Conservation (phyloP, 106 monocot species). For the Dendrobium officinale region DNA sequence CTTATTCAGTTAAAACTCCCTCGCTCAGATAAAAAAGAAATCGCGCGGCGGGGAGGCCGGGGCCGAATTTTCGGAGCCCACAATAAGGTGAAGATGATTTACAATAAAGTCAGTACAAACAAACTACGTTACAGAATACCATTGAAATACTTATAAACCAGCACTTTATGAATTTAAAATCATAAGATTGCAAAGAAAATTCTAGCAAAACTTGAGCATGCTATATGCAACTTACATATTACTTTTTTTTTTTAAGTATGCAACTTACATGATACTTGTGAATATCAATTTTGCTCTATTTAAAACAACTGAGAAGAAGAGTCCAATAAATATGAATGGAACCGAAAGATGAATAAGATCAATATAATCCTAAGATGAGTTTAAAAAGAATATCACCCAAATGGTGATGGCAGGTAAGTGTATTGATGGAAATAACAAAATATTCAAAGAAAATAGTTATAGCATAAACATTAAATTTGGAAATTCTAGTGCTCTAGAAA, state of each 20-base stretch:
- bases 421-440: neutral
- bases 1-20: too few species aligned
- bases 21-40: too few species aligned
- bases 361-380: neutral
- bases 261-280: neutral
- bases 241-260: too few species aligned
- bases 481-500: neutral
- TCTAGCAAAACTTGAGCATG: neutral
- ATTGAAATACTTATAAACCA: too few species aligned
- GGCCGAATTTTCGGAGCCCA: too few species aligned
- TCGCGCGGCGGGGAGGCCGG: too few species aligned
- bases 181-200: neutral
- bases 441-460: neutral
- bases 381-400: neutral
- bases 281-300: neutral
- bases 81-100: too few species aligned
- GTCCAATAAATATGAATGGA: neutral
- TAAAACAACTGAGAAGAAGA: neutral
- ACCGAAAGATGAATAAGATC: neutral
- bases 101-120: too few species aligned
- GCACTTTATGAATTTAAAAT: neutral
- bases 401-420: neutral
- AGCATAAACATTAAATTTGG: neutral
- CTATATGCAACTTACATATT: neutral
- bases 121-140: too few species aligned